Conservation (phyloP, 495 filamentous ascomycete genomes). For the Trichoderma reesei region DNA sequence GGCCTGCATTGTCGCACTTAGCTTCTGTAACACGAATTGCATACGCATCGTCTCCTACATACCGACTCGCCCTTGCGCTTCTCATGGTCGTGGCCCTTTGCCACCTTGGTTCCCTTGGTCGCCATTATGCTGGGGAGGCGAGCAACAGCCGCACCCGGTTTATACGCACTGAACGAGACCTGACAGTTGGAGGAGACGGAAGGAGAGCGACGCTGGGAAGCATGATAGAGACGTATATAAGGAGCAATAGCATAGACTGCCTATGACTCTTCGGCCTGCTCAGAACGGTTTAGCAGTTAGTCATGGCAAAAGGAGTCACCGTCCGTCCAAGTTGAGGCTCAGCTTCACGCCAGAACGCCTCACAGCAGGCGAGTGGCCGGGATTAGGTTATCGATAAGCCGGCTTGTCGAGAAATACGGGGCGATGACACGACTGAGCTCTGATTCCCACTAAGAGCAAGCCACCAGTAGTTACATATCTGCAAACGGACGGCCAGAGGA, state of each 20-base stretch:
- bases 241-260: background rate
- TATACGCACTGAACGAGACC: background rate
- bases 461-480: background rate
- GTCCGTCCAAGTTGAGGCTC: background rate
- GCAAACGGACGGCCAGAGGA: background rate
- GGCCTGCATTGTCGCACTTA: constrained; percentile 43
- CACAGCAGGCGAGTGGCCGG: background rate
- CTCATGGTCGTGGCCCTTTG: constrained; percentile 46
- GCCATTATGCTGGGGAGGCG: constrained; percentile 35
- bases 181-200: background rate
- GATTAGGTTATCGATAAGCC: background rate
- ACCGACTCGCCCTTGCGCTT: constrained; percentile 79
- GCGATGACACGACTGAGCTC: background rate
- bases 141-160: background rate
- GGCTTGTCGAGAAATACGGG: background rate
- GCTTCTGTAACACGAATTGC: background rate
- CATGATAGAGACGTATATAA: background rate
- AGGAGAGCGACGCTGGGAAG: background rate
- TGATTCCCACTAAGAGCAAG: background rate
- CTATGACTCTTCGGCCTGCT: constrained; percentile 1
- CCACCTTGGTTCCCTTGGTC: constrained; percentile 47
- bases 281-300: background rate
- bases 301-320: background rate
- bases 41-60: constrained; percentile 20
- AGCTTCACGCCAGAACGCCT: background rate